Evolutionary conservation across 2,329 filamentous ascomycete species (phyloP), one percentile per base, ranked within the genome.

Genomic region (Dothideomycetidae sp.): DNA sequence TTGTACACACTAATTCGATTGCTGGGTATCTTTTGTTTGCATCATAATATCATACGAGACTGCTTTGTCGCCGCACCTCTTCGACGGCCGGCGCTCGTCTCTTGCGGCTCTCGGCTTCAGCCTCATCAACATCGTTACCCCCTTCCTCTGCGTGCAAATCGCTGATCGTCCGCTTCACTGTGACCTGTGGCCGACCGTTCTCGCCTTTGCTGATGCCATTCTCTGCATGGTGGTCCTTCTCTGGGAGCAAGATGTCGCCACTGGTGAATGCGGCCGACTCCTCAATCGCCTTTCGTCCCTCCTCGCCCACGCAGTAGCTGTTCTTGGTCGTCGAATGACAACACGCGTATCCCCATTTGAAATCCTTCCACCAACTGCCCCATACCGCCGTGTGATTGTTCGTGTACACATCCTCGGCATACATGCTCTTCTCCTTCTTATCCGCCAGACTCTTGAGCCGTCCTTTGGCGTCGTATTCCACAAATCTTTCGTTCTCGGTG

Each of bases 291-390:
- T 63, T 63, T 56, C 76, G 92, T 23, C 90, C 90, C 41, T 81
- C 82, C 43, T 90, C 83, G 16, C 90, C 90, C 0, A 88, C 96
- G 58, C 90, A 98, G 53, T 96, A 98, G 52, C 85, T 93, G 59
- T 98, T 96, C 62, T 93, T 94, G 44, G 93, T 73, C 14, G 76
- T 78, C 0, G 85, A 93, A 56, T 92, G 85, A 64, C 90, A 98
- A 58, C 90, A 98, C 14, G 81, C 73, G 58, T 93, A 98, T 1
- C 90, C 90, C 90, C 90, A 98, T 58, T 79, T 73, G 62, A 94
- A 96, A 53, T 83, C 77, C 37, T 76, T 73, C 90, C 90, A 98
- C 90, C 90, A 98, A 52, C 85, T 93, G 33, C 90, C 90, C 82
- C 85, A 98, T 3, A 93, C 78, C 0, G 80, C 78, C 3, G 75